phyloP scores from a whole-genome alignment of 192 early-diverging fungal species.

The Mortierella hygrophila region DNA sequence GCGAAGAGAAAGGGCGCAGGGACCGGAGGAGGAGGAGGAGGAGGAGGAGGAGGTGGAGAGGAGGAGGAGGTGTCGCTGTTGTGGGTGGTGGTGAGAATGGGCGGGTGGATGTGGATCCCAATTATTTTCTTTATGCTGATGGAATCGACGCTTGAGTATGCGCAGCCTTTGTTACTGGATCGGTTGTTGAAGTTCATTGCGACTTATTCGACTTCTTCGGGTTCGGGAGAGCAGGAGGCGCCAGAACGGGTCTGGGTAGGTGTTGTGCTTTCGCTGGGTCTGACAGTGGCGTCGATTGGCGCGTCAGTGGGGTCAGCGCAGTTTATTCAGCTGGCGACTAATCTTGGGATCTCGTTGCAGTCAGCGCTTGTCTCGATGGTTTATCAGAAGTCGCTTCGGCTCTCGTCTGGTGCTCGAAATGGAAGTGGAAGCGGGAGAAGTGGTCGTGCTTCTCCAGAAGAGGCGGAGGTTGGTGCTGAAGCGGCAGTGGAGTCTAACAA shows the following conservation, averaged over 20 bases:
- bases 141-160: slow-evolving; percentile 25
- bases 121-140: slow-evolving; percentile 12
- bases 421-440: not conserved
- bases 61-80: slow-evolving; percentile 18
- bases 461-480: not conserved
- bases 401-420: slow-evolving; percentile 37
- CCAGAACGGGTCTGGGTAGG: slow-evolving; percentile 23
- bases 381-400: slow-evolving; percentile 50
- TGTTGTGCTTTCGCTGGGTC: slow-evolving; percentile 34
- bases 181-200: slow-evolving; percentile 43
- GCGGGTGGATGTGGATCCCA: slow-evolving; percentile 37
- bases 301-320: slow-evolving; percentile 20
- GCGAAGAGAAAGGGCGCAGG: not conserved
- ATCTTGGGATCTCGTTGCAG: slow-evolving; percentile 35
- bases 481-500: not conserved
- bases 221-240: not conserved
- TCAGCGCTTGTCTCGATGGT: slow-evolving; percentile 48
- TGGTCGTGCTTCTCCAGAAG: not conserved
- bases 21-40: not conserved
- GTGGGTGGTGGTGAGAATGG: slow-evolving; percentile 30
- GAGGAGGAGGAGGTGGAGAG: not conserved
- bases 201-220: slow-evolving; percentile 13
- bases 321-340: slow-evolving; percentile 16
- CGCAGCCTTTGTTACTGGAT: slow-evolving; percentile 47
- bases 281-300: slow-evolving; percentile 23